Base-by-base conservation (phyloP, 2,329 filamentous ascomycete genomes). In the Verruconis gallopava region DNA sequence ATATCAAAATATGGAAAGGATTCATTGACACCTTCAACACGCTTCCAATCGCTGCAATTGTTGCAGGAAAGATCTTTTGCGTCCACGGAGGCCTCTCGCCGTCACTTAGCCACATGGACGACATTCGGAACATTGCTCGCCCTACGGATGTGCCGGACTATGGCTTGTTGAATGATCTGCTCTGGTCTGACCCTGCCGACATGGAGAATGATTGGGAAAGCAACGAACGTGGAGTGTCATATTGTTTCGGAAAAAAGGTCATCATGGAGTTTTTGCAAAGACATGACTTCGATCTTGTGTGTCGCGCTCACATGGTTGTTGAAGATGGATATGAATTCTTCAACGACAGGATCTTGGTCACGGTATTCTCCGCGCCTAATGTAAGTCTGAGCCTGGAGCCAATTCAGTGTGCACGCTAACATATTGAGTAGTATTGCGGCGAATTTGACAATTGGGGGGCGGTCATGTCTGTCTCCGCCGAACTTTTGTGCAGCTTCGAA, bases 281-380 rank as follows among this genome's bases (percentile, higher is more conserved):
- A 43, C 91, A 98, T 58, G 91, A 98, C 62, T 96, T 98, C 58
- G 91, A 98, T 60, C 68, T 98, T 39, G 89, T 98, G 40, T 98
- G 91, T 59, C 80, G 91, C 50, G 91, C 91, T 38, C 91, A 98
- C 65, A 96, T 96, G 91, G 91, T 98, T 40, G 91, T 98, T 17
- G 91, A 98, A 61, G 91, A 98, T 58, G 91, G 91, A 9, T 98
- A 98, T 62, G 91, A 98, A 56, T 98, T 98, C 62, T 98, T 96
- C 62, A 93, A 84, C 47, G 91, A 98, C 59, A 75, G 91, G 45
- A 82, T 95, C 36, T 63, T 98, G 46, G 91, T 98, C 36, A 98
- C 91, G 2, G 89, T 98, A 1, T 98, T 98, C 60, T 95, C 86
- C 48, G 91, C 91, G 38, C 91, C 91, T 19, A 98, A 98, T 56